phyloP scores from a whole-genome alignment of 73 alveolate genomes.

The Tetrahymena malaccensis region DNA sequence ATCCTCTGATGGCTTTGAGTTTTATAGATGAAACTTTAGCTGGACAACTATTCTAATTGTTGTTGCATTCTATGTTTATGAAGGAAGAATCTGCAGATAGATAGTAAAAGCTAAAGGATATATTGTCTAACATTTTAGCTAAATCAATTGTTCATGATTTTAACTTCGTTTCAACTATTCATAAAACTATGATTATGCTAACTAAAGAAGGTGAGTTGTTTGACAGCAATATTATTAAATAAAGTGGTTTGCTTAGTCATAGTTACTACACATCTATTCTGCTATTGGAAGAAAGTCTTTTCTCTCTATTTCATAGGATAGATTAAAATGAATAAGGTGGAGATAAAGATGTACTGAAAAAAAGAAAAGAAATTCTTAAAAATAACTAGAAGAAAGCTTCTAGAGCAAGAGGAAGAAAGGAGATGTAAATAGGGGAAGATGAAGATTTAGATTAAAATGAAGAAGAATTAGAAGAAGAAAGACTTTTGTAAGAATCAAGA shows the following conservation, averaged over 20 bases:
- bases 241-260: background rate
- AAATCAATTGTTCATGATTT: background rate
- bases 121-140: background rate
- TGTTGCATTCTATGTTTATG: background rate
- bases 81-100: background rate
- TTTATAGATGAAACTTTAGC: background rate
- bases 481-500: background rate
- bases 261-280: background rate
- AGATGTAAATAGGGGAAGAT: background rate
- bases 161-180: background rate
- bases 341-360: background rate
- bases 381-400: background rate
- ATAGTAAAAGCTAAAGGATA: slow-evolving; percentile 8
- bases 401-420: background rate
- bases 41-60: background rate
- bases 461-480: background rate
- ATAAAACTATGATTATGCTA: background rate
- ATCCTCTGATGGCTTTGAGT: background rate
- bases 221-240: background rate
- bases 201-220: background rate
- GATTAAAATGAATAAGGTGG: background rate
- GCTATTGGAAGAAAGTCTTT: background rate
- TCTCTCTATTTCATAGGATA: background rate
- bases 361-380: background rate
- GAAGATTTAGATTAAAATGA: slow-evolving; percentile 2